These are phyloP conservation scores for Parathielavia hyrcaniae DNA, from an alignment of 495 filamentous ascomycete species.

Conservation along the genomic window DNA sequence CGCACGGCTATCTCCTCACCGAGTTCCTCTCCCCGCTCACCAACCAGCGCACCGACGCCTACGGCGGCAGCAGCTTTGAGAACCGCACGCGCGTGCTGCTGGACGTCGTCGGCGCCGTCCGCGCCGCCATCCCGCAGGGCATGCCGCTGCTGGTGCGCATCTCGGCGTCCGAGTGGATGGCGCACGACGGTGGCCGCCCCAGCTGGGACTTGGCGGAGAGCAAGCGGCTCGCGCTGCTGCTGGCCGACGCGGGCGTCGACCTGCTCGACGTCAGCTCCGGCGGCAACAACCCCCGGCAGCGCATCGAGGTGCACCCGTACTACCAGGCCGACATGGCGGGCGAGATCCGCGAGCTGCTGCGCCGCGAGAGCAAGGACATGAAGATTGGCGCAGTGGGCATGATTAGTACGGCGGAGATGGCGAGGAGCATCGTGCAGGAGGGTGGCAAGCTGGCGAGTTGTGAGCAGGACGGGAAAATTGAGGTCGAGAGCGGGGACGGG, in stretches of 20 bases:
- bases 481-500: conserved; percentile 40
- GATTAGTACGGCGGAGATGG: conserved; percentile 58
- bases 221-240: conserved; percentile 54
- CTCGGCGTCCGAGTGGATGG: conserved; percentile 68
- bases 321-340: conserved; percentile 63
- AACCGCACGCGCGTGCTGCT: conserved; percentile 48
- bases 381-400: conserved; percentile 67
- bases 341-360: conserved; percentile 51
- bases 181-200: conserved; percentile 41
- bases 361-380: conserved; percentile 49
- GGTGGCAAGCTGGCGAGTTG: conserved; percentile 9
- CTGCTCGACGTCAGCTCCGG: conserved; percentile 68
- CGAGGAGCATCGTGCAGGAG: conserved; percentile 52
- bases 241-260: conserved; percentile 63
- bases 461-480: background rate
- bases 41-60: conserved; percentile 53
- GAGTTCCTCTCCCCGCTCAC: conserved; percentile 57
- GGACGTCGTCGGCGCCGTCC: conserved; percentile 43
- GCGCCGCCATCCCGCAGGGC: conserved; percentile 48
- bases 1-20: conserved; percentile 59
- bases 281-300: conserved; percentile 57
- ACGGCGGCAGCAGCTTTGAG: conserved; percentile 52
- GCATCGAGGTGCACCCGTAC: conserved; percentile 48
- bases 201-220: conserved; percentile 62
- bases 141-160: conserved; percentile 66